Conservation (phyloP, 2,329 filamentous ascomycete genomes). For the Orbilia quercus region DNA sequence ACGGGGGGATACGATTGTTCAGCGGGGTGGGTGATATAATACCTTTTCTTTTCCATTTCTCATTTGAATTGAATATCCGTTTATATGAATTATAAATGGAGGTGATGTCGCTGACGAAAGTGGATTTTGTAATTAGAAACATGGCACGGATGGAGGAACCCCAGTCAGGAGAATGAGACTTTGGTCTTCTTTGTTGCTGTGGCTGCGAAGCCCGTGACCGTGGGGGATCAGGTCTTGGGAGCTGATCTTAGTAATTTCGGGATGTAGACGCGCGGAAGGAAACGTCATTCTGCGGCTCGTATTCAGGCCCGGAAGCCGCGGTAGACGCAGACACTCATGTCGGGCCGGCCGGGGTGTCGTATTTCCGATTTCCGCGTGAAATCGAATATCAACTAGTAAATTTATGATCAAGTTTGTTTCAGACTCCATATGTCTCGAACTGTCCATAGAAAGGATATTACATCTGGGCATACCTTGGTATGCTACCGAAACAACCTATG, state of each 20-base stretch:
- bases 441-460: no score
- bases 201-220: constrained; percentile 40
- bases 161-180: constrained; percentile 45
- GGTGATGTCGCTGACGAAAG: neutral
- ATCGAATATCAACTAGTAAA: no score
- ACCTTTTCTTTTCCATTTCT: neutral
- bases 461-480: no score
- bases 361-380: no score
- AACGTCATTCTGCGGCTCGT: neutral
- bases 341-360: no score
- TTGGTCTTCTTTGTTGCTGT: constrained; percentile 52
- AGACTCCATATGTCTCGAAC: no score
- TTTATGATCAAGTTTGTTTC: no score
- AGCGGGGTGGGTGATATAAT: constrained; percentile 63
- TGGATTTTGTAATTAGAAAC: constrained; percentile 20
- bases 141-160: constrained; percentile 49
- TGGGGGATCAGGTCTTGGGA: constrained; percentile 34
- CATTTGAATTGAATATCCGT: neutral
- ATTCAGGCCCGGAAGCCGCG: neutral
- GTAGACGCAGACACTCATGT: neutral
- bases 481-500: no score
- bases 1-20: constrained; percentile 69
- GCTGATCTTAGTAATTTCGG: constrained; percentile 39
- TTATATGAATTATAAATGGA: neutral
- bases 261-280: constrained; percentile 11